A percentile compares a stretch with the other conserved stretches of the same genome.
Conservation (phyloP, 2,329 filamentous ascomycete species). For the Zasmidium citrigriseum region DNA sequence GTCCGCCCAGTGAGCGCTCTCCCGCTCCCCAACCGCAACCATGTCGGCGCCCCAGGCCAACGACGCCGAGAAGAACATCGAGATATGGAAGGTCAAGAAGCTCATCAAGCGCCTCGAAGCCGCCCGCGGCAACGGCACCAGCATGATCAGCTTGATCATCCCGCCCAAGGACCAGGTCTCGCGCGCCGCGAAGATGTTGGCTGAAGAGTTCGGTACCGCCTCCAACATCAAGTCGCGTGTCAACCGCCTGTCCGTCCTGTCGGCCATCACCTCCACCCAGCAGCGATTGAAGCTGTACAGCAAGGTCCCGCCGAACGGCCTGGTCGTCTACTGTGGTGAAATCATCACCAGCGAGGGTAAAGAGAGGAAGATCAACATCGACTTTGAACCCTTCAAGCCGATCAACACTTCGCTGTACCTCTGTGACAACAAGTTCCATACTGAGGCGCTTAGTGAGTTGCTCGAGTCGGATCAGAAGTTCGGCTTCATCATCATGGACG, state of each 20-base stretch:
- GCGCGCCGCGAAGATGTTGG: constrained; percentile 97
- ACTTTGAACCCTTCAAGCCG: constrained; percentile 99
- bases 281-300: constrained; percentile 99
- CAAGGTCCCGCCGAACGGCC: constrained; percentile 95
- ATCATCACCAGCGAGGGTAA: constrained; percentile 98
- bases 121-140: constrained; percentile 96
- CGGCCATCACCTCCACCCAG: constrained; percentile 97
- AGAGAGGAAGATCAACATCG: constrained; percentile 99
- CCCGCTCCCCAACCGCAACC: constrained; percentile 47
- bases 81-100: constrained; percentile 99
- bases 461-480: constrained; percentile 99
- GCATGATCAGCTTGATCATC: constrained; percentile 99
- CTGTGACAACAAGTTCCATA: constrained; percentile 99
- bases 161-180: constrained; percentile 98
- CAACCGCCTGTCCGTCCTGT: constrained; percentile 96
- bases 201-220: constrained; percentile 85
- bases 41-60: constrained; percentile 86
- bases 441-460: constrained; percentile 92
- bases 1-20: constrained; percentile 16
- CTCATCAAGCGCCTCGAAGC: constrained; percentile 97
- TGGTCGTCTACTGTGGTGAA: constrained; percentile 99
- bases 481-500: constrained; percentile 99
- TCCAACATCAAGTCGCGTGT: constrained; percentile 99
- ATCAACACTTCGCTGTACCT: constrained; percentile 99
- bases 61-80: constrained; percentile 97